phyloP scores from a whole-genome alignment of 2,329 filamentous ascomycete genomes.

The Neonectria magnoliae region DNA sequence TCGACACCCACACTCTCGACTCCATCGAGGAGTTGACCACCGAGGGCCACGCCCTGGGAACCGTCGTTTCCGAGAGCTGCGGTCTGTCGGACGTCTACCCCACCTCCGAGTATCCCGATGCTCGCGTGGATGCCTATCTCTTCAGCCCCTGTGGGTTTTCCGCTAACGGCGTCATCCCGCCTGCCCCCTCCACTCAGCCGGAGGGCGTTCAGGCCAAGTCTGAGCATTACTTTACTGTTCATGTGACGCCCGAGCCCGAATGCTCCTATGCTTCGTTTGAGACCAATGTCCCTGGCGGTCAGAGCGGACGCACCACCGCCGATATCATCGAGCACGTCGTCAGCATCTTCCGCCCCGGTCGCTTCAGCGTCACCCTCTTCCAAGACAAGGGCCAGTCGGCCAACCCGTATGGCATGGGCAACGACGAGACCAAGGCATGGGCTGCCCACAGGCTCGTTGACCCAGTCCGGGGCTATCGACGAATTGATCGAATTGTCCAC shows the following conservation, averaged over 20 bases:
- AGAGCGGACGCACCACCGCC: conserved; percentile 86
- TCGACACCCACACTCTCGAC: conserved; percentile 61
- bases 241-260: conserved; percentile 95
- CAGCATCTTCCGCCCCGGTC: conserved; percentile 94
- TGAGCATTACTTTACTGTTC: conserved; percentile 96
- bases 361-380: conserved; percentile 96
- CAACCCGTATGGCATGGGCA: conserved; percentile 52
- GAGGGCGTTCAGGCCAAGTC: conserved; percentile 59
- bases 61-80: conserved; percentile 89
- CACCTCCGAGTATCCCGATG: conserved; percentile 85
- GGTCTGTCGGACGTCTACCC: conserved; percentile 92
- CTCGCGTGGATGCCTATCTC: conserved; percentile 93
- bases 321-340: conserved; percentile 96
- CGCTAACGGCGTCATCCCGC: conserved; percentile 93
- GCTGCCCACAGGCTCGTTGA: conserved; percentile 71
- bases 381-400: conserved; percentile 77
- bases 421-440: conserved; percentile 51
- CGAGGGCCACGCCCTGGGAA: conserved; percentile 92
- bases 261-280: conserved; percentile 99
- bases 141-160: conserved; percentile 98
- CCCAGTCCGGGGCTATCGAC: conserved; percentile 83
- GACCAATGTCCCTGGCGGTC: conserved; percentile 92
- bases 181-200: conserved; percentile 61
- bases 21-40: conserved; percentile 81
- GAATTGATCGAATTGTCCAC: conserved; percentile 94